Evolutionary conservation across 2,329 filamentous ascomycete species (phyloP).

Genomic region (Cladorrhinum sp.): DNA sequence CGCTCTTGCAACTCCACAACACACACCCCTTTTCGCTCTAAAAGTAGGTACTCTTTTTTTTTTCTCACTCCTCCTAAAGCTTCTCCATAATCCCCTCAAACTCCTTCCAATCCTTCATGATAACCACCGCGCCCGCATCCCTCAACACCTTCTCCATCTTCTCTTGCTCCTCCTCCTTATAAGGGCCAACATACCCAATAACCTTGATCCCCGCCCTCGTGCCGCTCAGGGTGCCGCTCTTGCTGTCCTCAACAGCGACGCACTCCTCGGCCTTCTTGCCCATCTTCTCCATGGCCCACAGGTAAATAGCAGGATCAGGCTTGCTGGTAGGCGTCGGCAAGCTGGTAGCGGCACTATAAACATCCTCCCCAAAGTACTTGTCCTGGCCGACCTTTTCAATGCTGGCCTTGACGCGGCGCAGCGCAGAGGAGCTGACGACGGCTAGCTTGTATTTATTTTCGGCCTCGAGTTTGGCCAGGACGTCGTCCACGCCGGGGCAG

Average conservation of each 20-base stretch:
- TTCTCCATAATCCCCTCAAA: conserved; percentile 48
- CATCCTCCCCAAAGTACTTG: conserved; percentile 72
- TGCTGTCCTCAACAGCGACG: conserved; percentile 84
- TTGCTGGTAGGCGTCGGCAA: conserved; percentile 80
- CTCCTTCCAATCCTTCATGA: conserved; percentile 61
- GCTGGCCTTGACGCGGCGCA: conserved; percentile 72
- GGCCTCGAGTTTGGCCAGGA: conserved; percentile 62
- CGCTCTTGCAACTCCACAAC: not conserved
- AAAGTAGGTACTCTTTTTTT: not conserved
- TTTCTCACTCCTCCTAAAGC: conserved; percentile 39
- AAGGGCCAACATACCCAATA: conserved; percentile 83
- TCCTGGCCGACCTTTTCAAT: conserved; percentile 76
- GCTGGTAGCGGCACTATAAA: conserved; percentile 80
- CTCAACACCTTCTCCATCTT: conserved; percentile 62
- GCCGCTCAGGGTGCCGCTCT: conserved; percentile 72
- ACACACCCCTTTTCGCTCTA: not conserved
- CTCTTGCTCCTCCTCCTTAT: conserved; percentile 57
- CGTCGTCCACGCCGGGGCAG: conserved; percentile 65
- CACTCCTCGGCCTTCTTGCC: conserved; percentile 69
- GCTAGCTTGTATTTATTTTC: conserved; percentile 67
- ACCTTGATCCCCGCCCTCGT: conserved; percentile 75
- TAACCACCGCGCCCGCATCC: conserved; percentile 58
- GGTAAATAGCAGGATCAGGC: conserved; percentile 86
- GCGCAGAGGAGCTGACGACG: conserved; percentile 77
- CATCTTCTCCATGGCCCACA: conserved; percentile 70